Base-by-base conservation (phyloP, 257 asterid genomes). In the Solanum raphanifolium region DNA sequence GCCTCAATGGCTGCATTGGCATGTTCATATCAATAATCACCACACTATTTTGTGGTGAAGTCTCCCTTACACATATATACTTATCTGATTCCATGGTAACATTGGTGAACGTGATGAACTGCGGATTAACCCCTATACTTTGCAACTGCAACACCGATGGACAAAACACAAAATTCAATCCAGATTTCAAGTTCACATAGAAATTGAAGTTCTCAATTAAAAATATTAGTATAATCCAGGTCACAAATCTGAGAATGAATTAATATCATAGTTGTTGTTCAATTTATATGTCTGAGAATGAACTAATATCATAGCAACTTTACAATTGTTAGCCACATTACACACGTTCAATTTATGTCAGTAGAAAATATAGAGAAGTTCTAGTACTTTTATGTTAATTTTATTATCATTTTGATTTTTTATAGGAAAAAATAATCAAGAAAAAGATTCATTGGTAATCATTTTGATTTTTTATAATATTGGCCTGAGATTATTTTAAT, bases 21-120 rank as follows among this genome's bases (percentile, higher is more conserved):
- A 94, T 96, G 91, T 36, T 96, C 99, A 96, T 97, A 68, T 97
- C 99, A 29, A 97, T 88, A 91, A 97, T 97, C 87, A 95, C 99
- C 87, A 97, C 98, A 86, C 98, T 95, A 89, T 96, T 97, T 84
- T 96, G 99, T 4, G 99, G 99, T 18, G 98, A 86, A 12, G 99
- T 97, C 94, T 97, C 99, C 34, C 99, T 94, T 23, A 97, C 98
- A 71, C 99, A 97, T 71, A 97, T 97, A 91, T 94, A 97, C 91
- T 96, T 97, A 58, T 97, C 99, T 32, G 99, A 97, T 92, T 97
- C 99, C 99, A 96, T 97, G 3, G 99, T 97, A 88, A 97, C 99
- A 75, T 97, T 94, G 43, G 99, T 96, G 87, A 97, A 96, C 16
- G 99, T 96, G 86, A 97, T 95, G 90, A 97, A 96, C 90, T 96